A percentile compares a stretch with the other conserved stretches of the same genome.
These are phyloP conservation scores for Ophioceras dolichostomum DNA, from an alignment of 2,329 filamentous ascomycete genomes.

Conservation along the genomic window DNA sequence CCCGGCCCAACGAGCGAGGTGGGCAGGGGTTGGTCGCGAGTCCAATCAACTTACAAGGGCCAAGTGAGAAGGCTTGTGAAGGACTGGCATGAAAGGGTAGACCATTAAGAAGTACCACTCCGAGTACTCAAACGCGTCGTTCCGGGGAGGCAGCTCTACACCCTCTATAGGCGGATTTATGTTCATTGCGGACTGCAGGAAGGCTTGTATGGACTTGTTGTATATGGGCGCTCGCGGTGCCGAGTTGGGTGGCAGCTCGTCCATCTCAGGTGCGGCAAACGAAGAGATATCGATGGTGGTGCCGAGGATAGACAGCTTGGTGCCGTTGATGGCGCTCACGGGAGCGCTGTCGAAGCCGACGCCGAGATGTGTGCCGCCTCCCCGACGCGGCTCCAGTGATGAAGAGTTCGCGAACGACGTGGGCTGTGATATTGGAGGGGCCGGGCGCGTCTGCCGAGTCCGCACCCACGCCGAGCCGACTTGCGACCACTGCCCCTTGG, in stretches of 20 bases:
- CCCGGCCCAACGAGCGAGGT: too few species aligned
- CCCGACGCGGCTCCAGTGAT: constrained; percentile 25
- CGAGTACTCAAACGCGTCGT: constrained; percentile 55
- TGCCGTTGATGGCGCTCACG: constrained; percentile 64
- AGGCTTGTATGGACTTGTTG: constrained; percentile 61
- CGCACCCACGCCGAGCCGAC: constrained; percentile 22
- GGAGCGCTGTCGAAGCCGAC: constrained; percentile 50
- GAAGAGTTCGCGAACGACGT: constrained; percentile 14
- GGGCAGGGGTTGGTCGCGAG: too few species aligned
- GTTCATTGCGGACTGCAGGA: constrained; percentile 53
- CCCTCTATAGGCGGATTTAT: constrained; percentile 42
- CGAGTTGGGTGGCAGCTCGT: constrained; percentile 38
- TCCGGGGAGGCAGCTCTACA: constrained; percentile 49
- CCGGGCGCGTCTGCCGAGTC: constrained; percentile 1
- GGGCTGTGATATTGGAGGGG: constrained; percentile 7
- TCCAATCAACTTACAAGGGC: constrained; percentile 52
- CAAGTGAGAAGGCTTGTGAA: constrained; percentile 68
- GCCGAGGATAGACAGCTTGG: constrained; percentile 64
- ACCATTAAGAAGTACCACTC: constrained; percentile 67
- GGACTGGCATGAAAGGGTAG: constrained; percentile 58
- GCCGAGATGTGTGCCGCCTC: constrained; percentile 53
- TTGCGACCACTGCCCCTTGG: constrained; percentile 20
- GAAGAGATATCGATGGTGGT: constrained; percentile 68
- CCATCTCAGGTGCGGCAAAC: constrained; percentile 54
- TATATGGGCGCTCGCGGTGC: constrained; percentile 30